Base-by-base conservation (phyloP, 192 early-diverging fungal genomes). In the Coemansia sp. region DNA sequence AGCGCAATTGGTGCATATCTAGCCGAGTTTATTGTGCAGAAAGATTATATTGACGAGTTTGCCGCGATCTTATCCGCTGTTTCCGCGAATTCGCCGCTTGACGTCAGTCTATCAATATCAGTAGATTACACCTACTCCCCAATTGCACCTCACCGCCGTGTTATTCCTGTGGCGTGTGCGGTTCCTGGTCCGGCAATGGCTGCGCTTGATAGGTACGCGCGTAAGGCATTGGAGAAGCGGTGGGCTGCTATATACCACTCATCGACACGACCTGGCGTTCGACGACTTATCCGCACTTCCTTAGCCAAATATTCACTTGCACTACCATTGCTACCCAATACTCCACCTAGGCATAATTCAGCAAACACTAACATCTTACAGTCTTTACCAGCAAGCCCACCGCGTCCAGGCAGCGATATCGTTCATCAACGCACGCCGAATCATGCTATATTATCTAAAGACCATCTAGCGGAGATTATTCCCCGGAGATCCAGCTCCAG, bases 401-500 rank as follows among this genome's bases (percentile, higher is more conserved):
- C 9, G 39, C 39, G 39, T 17, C 24, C 23, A 19, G 60, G 19
- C n/a, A 67, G 67, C 64, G 63, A 65, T 19, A 56, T 80, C 6
- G 73, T 75, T 53, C 66, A 67, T 29, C 64, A 65, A 4, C 57
- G 78, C 10, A 27, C 78, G 55, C 66, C 69, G 22, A 71, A 74
- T 51, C 73, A 80, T 14, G 72, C 72, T 3, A 66, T 63, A 8
- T 61, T 80, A 22, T 75, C 72, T 30, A 51, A 57, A 17, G 73
- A 80, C 51, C 78, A 80, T 32, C 50, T 80, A 22, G 78, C 78
- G 0, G 70, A 80, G 29, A 59, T 80, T 9, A 55, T 80, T n/a
- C 78, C 78, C 1, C 22, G 33, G 57, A 66, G 73, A 0, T 61
- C 68, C 2, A 19, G 10, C 7, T n/a, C 55, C 9, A 62, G 70